Percentiles rank a stretch among this genome's conserved stretches.
These are phyloP conservation scores for Tolypocladium inflatum DNA, from an alignment of 2,329 filamentous ascomycete genomes.

Conservation along the genomic window DNA sequence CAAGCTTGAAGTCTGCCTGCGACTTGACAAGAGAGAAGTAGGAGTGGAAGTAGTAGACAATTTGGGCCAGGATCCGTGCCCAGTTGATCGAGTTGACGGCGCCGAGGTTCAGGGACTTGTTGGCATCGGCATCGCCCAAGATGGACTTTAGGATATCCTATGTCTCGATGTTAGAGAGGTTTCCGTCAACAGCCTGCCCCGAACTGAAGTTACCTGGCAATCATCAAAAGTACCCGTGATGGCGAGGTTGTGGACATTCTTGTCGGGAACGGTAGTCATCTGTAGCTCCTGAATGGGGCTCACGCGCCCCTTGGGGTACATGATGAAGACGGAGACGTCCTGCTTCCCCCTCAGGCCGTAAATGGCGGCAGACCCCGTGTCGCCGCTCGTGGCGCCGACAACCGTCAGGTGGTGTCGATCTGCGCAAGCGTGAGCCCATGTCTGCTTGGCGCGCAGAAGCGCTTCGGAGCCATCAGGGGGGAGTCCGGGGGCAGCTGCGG, in stretches of 20 bases:
- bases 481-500: background rate
- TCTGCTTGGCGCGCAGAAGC: background rate
- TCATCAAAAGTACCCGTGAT: slow-evolving; percentile 92
- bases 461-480: background rate
- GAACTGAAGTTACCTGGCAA: slow-evolving; percentile 70
- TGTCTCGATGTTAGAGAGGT: slow-evolving; percentile 39
- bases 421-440: slow-evolving; percentile 18
- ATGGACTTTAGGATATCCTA: slow-evolving; percentile 88
- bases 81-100: slow-evolving; percentile 98
- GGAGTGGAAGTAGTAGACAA: slow-evolving; percentile 92
- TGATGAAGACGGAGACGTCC: slow-evolving; percentile 92
- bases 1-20: slow-evolving; percentile 49
- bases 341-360: slow-evolving; percentile 93
- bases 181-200: slow-evolving; percentile 66
- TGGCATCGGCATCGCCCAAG: slow-evolving; percentile 78
- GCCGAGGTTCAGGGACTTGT: slow-evolving; percentile 72
- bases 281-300: slow-evolving; percentile 90
- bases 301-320: slow-evolving; percentile 84
- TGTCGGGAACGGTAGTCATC: slow-evolving; percentile 89
- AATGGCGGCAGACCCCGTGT: slow-evolving; percentile 90
- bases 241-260: slow-evolving; percentile 86
- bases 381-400: slow-evolving; percentile 77
- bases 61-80: slow-evolving; percentile 90
- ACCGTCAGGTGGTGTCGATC: slow-evolving; percentile 76
- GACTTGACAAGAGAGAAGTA: slow-evolving; percentile 72